Evolutionary conservation across 257 asterid genomes (phyloP).

Genomic region (Solanum ossicruentum): DNA sequence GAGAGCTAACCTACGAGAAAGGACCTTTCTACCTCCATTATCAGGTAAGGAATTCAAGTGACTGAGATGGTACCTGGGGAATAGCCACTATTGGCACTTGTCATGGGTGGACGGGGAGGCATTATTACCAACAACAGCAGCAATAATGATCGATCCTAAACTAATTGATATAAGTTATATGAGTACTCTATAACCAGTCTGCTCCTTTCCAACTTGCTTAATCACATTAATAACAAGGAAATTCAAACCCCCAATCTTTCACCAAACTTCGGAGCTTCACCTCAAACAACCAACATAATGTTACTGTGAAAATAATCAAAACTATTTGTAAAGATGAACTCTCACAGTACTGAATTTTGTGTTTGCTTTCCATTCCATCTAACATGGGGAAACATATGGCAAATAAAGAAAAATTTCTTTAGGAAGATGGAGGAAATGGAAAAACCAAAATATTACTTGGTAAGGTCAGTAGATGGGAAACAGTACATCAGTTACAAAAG

Average conservation of each 20-base stretch:
- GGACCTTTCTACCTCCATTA: neutral
- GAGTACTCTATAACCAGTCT: neutral
- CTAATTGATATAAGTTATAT: neutral
- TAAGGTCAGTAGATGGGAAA: neutral
- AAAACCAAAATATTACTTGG: neutral
- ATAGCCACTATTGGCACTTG: neutral
- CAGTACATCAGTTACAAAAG: neutral
- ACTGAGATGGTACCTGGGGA: neutral
- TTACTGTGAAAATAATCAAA: neutral
- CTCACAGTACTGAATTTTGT: neutral
- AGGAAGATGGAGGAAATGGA: neutral
- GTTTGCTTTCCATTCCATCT: neutral
- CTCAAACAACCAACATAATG: neutral
- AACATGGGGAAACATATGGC: neutral
- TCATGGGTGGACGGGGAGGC: neutral
- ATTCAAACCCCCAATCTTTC: neutral
- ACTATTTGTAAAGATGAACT: neutral
- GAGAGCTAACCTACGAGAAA: neutral
- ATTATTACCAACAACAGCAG: neutral
- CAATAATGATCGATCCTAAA: neutral
- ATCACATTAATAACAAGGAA: neutral
- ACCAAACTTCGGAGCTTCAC: neutral
- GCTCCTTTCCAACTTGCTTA: neutral
- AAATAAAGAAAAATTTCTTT: neutral
- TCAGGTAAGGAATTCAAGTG: neutral